A percentile compares a stretch with the other conserved stretches of the same genome.
Conservation (phyloP, 2,329 filamentous ascomycete species). For the Pezizomycotina sp. region DNA sequence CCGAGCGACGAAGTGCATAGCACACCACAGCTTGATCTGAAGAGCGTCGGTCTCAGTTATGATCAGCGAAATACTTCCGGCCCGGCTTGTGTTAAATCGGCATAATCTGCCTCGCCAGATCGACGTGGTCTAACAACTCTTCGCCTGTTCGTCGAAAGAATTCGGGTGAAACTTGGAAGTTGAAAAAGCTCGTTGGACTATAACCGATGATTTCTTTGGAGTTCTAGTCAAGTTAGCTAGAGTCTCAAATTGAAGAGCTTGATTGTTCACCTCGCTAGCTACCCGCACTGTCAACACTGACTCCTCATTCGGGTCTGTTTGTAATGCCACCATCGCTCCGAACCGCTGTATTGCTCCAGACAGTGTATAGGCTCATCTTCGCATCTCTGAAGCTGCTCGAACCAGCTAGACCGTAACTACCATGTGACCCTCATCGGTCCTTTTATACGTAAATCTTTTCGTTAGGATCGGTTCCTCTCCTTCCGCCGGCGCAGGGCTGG, state of each 20-base stretch:
- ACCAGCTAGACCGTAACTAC: slow-evolving; percentile 66
- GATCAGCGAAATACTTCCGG: slow-evolving; percentile 74
- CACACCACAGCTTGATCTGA: slow-evolving; percentile 63
- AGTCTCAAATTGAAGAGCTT: background rate
- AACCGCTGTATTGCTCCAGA: slow-evolving; percentile 71
- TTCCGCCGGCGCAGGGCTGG: slow-evolving; percentile 6
- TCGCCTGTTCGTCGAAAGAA: slow-evolving; percentile 76
- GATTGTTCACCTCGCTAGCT: slow-evolving; percentile 23
- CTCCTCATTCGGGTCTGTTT: slow-evolving; percentile 40
- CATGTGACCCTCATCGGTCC: slow-evolving; percentile 62
- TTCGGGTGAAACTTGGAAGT: slow-evolving; percentile 62
- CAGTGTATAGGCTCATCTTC: slow-evolving; percentile 86
- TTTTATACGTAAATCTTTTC: slow-evolving; percentile 59
- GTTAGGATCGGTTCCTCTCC: slow-evolving; percentile 41
- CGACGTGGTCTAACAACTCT: slow-evolving; percentile 68
- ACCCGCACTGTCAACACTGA: slow-evolving; percentile 21
- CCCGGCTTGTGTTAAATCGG: slow-evolving; percentile 56
- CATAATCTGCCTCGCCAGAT: slow-evolving; percentile 75
- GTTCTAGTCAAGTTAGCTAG: slow-evolving; percentile 38
- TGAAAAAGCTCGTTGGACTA: slow-evolving; percentile 58
- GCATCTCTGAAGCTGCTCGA: slow-evolving; percentile 52
- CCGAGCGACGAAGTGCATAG: slow-evolving; percentile 56
- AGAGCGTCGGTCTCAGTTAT: slow-evolving; percentile 33
- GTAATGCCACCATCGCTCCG: slow-evolving; percentile 56
- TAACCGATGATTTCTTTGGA: slow-evolving; percentile 59